These are phyloP conservation scores for Phaeosphaeria sp. DNA, from an alignment of 2,329 filamentous ascomycete genomes.

Conservation along the genomic window DNA sequence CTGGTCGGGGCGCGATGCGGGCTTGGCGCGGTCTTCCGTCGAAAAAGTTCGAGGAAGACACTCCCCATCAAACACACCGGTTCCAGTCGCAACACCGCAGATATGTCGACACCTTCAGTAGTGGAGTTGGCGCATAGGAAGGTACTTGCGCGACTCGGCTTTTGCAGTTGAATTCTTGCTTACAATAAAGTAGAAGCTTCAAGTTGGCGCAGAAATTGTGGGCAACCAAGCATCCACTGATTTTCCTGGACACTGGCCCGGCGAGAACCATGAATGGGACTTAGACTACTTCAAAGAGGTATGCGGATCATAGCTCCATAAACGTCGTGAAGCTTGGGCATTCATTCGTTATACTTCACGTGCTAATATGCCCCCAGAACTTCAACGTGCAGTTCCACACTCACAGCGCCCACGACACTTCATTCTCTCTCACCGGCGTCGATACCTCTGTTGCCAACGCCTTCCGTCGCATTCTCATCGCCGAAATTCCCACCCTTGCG, in stretches of 20 bases:
- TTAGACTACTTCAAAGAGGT: conserved; percentile 73
- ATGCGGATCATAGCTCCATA: too few species aligned
- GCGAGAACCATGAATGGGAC: conserved; percentile 84
- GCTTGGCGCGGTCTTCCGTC: conserved; percentile 32
- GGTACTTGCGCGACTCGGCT: conserved; percentile 51
- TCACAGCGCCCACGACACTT: conserved; percentile 76
- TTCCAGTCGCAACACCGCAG: conserved; percentile 18
- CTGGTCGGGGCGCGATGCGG: conserved; percentile 30
- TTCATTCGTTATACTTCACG: too few species aligned
- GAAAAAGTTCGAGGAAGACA: conserved; percentile 32
- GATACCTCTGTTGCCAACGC: conserved; percentile 96
- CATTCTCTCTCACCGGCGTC: conserved; percentile 89
- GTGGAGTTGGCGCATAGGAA: conserved; percentile 69
- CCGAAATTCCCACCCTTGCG: conserved; percentile 92
- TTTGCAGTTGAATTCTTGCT: conserved; percentile 4
- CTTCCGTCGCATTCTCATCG: conserved; percentile 92
- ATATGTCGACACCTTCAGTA: conserved; percentile 52
- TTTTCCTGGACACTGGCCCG: conserved; percentile 88
- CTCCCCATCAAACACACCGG: conserved; percentile 28
- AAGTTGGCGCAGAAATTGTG: conserved; percentile 88
- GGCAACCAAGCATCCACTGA: conserved; percentile 88
- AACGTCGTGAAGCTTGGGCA: too few species aligned
- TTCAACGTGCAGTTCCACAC: conserved; percentile 84
- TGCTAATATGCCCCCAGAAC: conserved; percentile 50
- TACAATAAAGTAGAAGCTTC: conserved; percentile 68